A percentile compares a stretch with the other conserved stretches of the same genome.
phyloP scores from a whole-genome alignment of 2,329 filamentous ascomycete species.

The Fusarium pilosicola region DNA sequence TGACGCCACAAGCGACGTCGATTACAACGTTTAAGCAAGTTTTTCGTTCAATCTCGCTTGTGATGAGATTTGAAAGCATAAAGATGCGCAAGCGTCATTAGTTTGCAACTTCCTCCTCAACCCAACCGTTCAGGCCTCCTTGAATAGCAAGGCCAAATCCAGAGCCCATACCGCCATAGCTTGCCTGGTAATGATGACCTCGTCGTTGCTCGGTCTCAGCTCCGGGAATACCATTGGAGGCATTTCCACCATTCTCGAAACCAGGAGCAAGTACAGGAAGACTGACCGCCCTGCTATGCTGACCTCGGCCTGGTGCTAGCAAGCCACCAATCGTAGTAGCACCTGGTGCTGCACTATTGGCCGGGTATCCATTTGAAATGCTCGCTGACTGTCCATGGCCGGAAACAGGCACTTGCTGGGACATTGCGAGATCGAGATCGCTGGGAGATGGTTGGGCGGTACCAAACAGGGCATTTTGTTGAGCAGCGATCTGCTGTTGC shows the following conservation, averaged over 20 bases:
- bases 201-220: conserved; percentile 63
- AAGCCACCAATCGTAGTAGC: conserved; percentile 80
- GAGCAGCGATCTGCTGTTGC: conserved; percentile 74
- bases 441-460: conserved; percentile 70
- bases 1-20: conserved; percentile 43
- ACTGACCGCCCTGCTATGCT: conserved; percentile 85
- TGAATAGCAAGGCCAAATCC: conserved; percentile 72
- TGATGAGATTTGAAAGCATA: conserved; percentile 36
- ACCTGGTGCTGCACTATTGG: conserved; percentile 62
- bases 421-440: conserved; percentile 67
- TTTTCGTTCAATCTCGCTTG: conserved; percentile 44
- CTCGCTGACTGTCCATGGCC: conserved; percentile 74
- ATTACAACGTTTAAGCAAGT: conserved; percentile 58
- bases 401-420: conserved; percentile 68
- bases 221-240: conserved; percentile 59
- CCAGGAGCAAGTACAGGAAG: conserved; percentile 77
- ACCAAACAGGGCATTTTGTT: conserved; percentile 85
- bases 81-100: conserved; percentile 49
- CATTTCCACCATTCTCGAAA: conserved; percentile 68
- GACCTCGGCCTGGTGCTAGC: conserved; percentile 74
- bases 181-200: conserved; percentile 73
- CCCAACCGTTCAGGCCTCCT: conserved; percentile 73
- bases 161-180: conserved; percentile 68
- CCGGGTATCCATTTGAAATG: conserved; percentile 71
- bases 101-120: conserved; percentile 73